phyloP scores from a whole-genome alignment of 306 rosid genomes.

The Fragaria vesca region DNA sequence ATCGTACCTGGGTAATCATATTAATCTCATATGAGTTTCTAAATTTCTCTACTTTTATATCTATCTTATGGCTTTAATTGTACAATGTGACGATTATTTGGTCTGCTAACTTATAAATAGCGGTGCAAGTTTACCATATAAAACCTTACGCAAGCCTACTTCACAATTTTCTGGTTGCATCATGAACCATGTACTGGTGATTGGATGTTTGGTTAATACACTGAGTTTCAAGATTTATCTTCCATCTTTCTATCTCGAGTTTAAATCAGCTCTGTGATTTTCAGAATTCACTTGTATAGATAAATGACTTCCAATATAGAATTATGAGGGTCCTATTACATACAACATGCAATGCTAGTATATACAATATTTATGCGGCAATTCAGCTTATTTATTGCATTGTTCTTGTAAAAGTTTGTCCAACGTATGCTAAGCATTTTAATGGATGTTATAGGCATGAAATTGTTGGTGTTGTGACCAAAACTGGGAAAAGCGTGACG shows the following conservation, averaged over 20 bases:
- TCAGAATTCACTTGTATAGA: background rate
- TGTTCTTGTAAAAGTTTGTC: background rate
- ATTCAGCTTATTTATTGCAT: background rate
- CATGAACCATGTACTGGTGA: background rate
- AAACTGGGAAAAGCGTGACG: constrained; percentile 59
- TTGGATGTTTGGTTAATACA: background rate
- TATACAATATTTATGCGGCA: too few relatives aligned
- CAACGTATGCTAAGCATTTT: background rate
- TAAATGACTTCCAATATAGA: background rate
- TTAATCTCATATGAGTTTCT: background rate
- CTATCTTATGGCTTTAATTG: background rate
- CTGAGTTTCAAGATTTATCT: background rate
- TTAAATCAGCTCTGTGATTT: background rate
- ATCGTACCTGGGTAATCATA: constrained; percentile 80
- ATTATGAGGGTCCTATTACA: background rate
- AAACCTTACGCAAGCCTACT: background rate
- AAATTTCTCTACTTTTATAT: background rate
- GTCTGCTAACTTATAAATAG: background rate
- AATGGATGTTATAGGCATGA: constrained; percentile 64
- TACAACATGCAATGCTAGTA: background rate
- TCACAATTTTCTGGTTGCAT: background rate
- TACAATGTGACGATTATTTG: background rate
- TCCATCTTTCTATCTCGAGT: background rate
- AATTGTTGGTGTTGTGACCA: constrained; percentile 70
- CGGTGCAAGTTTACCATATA: background rate